Percentiles rank a stretch among this genome's conserved stretches.
phyloP scores from a whole-genome alignment of 169 alveolate genomes.

The Besnoitia besnoiti region DNA sequence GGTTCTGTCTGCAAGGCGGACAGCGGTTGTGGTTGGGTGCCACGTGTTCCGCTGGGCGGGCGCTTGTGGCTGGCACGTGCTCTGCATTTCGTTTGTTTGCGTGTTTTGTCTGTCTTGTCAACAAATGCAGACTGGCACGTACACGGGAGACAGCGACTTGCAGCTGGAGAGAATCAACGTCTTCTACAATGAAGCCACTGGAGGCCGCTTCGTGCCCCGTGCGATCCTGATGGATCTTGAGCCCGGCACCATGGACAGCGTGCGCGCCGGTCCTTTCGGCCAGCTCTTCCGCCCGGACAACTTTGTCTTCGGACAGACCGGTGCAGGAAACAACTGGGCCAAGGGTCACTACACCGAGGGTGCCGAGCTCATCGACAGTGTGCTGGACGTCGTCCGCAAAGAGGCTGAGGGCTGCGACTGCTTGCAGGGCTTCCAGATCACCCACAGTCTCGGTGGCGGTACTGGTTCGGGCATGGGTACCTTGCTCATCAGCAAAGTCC shows the following conservation, averaged over 20 bases:
- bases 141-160: constrained; percentile 96
- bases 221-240: constrained; percentile 98
- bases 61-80: too few species aligned
- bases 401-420: constrained; percentile 99
- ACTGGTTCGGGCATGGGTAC: constrained; percentile 99
- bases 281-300: constrained; percentile 98
- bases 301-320: constrained; percentile 98
- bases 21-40: too few species aligned
- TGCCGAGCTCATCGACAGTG: constrained; percentile 98
- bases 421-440: constrained; percentile 94
- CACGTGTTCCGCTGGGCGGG: too few species aligned
- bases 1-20: too few species aligned
- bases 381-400: constrained; percentile 97
- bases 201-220: constrained; percentile 98
- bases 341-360: constrained; percentile 99
- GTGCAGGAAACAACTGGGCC: constrained; percentile 99
- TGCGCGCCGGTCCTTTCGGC: constrained; percentile 98
- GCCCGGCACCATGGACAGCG: constrained; percentile 99
- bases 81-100: too few species aligned
- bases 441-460: constrained; percentile 99
- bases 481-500: constrained; percentile 93
- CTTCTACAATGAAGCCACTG: constrained; percentile 98
- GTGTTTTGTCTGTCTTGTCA: neutral
- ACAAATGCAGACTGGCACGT: constrained; percentile 89
- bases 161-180: constrained; percentile 96